Percentiles rank a stretch among this genome's conserved stretches.
These are phyloP conservation scores for Calycina marina DNA, from an alignment of 2,329 filamentous ascomycete genomes.

Conservation along the genomic window DNA sequence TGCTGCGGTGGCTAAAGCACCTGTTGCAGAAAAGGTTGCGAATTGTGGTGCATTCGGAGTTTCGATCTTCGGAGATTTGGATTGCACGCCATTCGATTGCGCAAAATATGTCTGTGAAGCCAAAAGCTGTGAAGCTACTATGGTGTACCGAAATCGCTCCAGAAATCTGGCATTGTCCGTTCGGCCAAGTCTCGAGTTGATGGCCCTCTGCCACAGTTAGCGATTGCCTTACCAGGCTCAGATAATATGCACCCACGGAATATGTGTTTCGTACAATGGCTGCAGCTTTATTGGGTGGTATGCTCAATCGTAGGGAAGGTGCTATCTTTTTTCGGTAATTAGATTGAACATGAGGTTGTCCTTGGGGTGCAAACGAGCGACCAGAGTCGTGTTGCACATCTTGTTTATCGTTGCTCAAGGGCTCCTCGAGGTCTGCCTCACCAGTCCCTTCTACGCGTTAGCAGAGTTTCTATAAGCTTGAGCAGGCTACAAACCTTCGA, in stretches of 20 bases:
- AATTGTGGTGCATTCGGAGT: constrained; percentile 12
- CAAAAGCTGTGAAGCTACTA: constrained; percentile 81
- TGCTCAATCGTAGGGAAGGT: constrained; percentile 29
- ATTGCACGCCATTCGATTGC: constrained; percentile 19
- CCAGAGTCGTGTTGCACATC: constrained; percentile 6
- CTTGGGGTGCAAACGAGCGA: constrained; percentile 38
- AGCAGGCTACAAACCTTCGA: constrained; percentile 52
- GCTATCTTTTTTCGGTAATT: constrained; percentile 37
- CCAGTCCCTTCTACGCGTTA: constrained; percentile 28
- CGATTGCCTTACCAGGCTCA: neutral
- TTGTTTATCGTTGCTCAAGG: constrained; percentile 10
- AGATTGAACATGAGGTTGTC: constrained; percentile 36
- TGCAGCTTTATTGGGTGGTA: constrained; percentile 27
- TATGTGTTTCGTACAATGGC: constrained; percentile 34
- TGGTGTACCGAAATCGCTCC: constrained; percentile 84
- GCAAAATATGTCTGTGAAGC: constrained; percentile 49
- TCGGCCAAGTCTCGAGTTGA: constrained; percentile 58
- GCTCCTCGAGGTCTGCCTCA: constrained; percentile 25
- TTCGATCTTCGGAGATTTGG: constrained; percentile 10
- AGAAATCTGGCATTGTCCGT: constrained; percentile 75
- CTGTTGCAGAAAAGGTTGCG: constrained; percentile 41
- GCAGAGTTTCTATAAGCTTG: neutral
- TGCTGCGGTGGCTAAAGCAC: constrained; percentile 49
- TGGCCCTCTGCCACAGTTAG: constrained; percentile 38
- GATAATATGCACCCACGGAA: constrained; percentile 39